Base-by-base conservation (phyloP, 2,329 filamentous ascomycete species). In the Ophiostoma australiae region DNA sequence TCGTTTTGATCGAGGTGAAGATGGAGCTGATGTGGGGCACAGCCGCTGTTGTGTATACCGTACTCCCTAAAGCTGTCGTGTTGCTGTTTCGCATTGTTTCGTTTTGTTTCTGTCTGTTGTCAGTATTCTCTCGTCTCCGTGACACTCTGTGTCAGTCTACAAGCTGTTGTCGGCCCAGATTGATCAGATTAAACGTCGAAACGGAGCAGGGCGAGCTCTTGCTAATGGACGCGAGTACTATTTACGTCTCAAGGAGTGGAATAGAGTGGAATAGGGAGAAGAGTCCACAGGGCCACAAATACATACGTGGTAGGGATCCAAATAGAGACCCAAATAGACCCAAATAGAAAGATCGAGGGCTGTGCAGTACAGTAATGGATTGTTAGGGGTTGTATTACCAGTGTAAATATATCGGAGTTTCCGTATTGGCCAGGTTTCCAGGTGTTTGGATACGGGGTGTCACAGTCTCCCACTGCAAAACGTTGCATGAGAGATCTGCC, bases 41-140 rank as follows among this genome's bases (percentile, higher is more conserved):
- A 7, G 44, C 20, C 37, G 8, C 44, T 48, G 44, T 1, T 37
- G 4, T 37, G 35, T 48, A 20, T 17, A 41, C 1, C 6, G 37
- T 17, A 48, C 44, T 48, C 17, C 6, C 11, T 48, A 20, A 27
- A 58, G 52, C 52, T 13, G n/a, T 58, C 52, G 52, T 58, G 52
- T 27, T 55, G 52, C 44, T 44, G 44, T 48, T 48, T 20, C 44
- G 44, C 17, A 27, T 58, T 58, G 52, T 58, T 58, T 58, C 52
- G 52, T 11, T 58, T 58, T 58, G 52, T 58, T 58, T 27, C 52
- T 58, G 52, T 58, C 52, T 58, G 44, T n/a, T 48, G 44, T 48
- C 44, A 48, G 44, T 48, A 48, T n/a, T 48, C 17, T 48, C 17
- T 31, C 23, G 23, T 27, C 55, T 61, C 55, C 31, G 23, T 61